Conservation (phyloP, 2,329 filamentous ascomycete genomes). For the Colletotrichum sp. region DNA sequence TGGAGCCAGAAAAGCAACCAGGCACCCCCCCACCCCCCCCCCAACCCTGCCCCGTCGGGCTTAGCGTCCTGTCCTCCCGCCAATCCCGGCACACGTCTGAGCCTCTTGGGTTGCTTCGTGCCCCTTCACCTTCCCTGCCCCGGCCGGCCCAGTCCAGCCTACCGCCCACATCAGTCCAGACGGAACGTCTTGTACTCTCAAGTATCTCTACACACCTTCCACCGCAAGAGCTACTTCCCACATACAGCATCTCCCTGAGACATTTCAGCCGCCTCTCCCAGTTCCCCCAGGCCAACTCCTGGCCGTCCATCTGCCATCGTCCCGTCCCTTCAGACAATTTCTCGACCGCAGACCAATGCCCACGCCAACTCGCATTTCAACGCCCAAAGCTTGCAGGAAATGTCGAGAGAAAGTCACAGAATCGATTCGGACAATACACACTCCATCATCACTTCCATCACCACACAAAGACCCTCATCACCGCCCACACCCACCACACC, state of each 20-base stretch:
- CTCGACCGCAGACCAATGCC: background rate
- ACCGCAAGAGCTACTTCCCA: background rate
- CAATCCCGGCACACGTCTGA: conserved; percentile 20
- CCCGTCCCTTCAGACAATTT: background rate
- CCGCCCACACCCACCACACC: background rate
- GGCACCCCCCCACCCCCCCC: background rate
- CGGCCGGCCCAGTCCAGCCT: background rate
- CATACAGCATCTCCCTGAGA: background rate
- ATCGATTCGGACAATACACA: background rate
- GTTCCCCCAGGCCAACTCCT: background rate
- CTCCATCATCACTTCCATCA: background rate
- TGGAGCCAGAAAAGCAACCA: too few species aligned
- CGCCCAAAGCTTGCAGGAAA: background rate
- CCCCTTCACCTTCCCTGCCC: conserved; percentile 2
- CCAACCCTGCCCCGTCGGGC: background rate
- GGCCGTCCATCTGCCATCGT: background rate
- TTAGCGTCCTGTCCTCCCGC: conserved; percentile 8
- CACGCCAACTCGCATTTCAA: background rate
- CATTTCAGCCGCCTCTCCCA: conserved; percentile 14
- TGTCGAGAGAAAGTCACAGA: background rate
- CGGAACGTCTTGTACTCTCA: background rate
- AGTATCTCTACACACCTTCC: background rate
- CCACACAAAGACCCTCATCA: background rate
- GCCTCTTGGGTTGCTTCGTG: conserved; percentile 18
- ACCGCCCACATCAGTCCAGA: conserved; percentile 7